Evolutionary conservation across 768 basidiomycete genomes (phyloP).

Genomic region (Agrocybe praecox): DNA sequence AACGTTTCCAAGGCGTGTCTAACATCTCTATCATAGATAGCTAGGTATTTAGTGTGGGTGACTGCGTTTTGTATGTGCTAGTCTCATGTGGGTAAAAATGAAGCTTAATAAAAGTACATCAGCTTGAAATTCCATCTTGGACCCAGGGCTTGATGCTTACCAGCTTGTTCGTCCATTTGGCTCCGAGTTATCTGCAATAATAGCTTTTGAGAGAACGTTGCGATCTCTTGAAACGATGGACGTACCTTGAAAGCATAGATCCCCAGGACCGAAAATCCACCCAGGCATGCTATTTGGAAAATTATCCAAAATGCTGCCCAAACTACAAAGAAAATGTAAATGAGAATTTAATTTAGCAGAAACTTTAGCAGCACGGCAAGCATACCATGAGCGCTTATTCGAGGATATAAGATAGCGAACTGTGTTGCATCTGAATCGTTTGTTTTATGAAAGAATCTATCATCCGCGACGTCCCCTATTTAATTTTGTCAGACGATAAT

Average conservation of each 20-base stretch:
- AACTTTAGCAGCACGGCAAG: constrained; percentile 17
- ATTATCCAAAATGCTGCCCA: constrained; percentile 89
- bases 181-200: constrained; percentile 45
- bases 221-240: background rate
- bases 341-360: background rate
- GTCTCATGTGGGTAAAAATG: constrained; percentile 62
- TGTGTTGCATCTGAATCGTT: constrained; percentile 95
- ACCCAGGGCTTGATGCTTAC: constrained; percentile 35
- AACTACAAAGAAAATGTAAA: constrained; percentile 40
- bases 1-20: background rate
- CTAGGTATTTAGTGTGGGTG: background rate
- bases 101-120: constrained; percentile 36
- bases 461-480: constrained; percentile 91
- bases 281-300: constrained; percentile 74
- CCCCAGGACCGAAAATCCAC: constrained; percentile 80
- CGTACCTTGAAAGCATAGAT: constrained; percentile 81
- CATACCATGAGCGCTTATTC: constrained; percentile 70
- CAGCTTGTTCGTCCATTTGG: constrained; percentile 74
- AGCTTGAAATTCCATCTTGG: background rate
- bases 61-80: background rate
- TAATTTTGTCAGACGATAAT: background rate
- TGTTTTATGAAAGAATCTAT: constrained; percentile 91
- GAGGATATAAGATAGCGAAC: constrained; percentile 75
- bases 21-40: background rate
- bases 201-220: constrained; percentile 1